phyloP scores from a whole-genome alignment of 2,329 filamentous ascomycete genomes.

The Arthrinium phaeospermum region DNA sequence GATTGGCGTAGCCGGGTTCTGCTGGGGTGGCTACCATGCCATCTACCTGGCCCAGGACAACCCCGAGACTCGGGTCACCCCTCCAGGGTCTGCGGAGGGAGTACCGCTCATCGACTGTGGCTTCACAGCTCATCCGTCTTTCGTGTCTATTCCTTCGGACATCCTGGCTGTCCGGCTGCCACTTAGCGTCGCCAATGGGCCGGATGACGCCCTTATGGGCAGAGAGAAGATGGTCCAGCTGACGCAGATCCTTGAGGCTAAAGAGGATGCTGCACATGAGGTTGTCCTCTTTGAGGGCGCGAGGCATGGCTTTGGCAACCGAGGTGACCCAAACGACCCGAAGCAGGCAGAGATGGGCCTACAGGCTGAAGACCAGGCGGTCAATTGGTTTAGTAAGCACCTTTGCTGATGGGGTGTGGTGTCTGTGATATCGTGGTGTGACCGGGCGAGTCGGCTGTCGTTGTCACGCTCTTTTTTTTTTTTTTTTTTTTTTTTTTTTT shows the following conservation, averaged over 20 bases:
- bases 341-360: constrained; percentile 33
- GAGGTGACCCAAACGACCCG: constrained; percentile 32
- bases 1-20: constrained; percentile 57
- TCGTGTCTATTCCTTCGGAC: constrained; percentile 48
- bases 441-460: neutral
- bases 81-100: constrained; percentile 27
- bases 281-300: constrained; percentile 37
- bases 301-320: constrained; percentile 38
- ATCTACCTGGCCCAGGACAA: constrained; percentile 45
- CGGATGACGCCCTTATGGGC: constrained; percentile 43
- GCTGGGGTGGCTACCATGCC: constrained; percentile 57
- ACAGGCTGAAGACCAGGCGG: constrained; percentile 36
- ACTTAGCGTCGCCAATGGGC: constrained; percentile 45
- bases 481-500: too few species aligned
- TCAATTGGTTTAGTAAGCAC: constrained; percentile 36
- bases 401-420: constrained; percentile 14
- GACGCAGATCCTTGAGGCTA: constrained; percentile 32
- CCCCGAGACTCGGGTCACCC: constrained; percentile 24
- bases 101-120: constrained; percentile 45
- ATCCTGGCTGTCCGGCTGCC: constrained; percentile 44
- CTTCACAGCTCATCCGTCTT: constrained; percentile 51
- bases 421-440: neutral
- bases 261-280: constrained; percentile 35
- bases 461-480: neutral
- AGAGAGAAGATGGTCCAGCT: constrained; percentile 32